Conservation (phyloP, 176 grass and related monocot species). For the Zea luxurians region DNA sequence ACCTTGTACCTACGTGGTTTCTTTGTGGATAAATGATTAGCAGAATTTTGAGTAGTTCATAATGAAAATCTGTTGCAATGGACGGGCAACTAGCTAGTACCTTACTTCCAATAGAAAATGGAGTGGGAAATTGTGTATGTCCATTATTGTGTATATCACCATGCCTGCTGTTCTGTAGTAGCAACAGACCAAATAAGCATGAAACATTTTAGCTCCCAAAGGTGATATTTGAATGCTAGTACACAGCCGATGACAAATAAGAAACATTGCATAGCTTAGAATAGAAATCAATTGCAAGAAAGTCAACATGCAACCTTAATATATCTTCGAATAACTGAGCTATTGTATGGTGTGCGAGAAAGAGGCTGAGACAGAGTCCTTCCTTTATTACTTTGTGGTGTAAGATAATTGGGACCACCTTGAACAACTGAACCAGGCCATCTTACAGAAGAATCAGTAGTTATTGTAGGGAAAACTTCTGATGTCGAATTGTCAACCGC, state of each 20-base stretch:
- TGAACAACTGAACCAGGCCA: constrained; percentile 51
- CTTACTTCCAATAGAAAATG: constrained; percentile 55
- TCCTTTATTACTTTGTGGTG: constrained; percentile 54
- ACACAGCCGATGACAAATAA: neutral
- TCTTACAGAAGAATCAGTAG: constrained; percentile 39
- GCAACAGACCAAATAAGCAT: constrained; percentile 24
- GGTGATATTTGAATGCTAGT: constrained; percentile 3
- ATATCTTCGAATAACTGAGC: constrained; percentile 50
- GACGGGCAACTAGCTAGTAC: constrained; percentile 26
- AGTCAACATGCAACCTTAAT: constrained; percentile 34
- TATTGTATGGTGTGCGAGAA: constrained; percentile 40
- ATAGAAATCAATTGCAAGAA: constrained; percentile 32
- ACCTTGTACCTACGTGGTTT: neutral
- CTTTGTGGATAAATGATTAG: neutral
- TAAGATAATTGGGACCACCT: constrained; percentile 46
- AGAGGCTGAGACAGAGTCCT: constrained; percentile 28
- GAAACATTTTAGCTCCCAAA: neutral
- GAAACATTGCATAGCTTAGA: constrained; percentile 6
- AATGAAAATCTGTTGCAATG: neutral
- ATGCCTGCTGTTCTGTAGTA: constrained; percentile 32
- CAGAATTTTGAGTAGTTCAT: neutral
- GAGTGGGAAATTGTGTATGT: constrained; percentile 29
- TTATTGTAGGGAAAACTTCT: constrained; percentile 25
- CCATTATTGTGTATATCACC: constrained; percentile 31
- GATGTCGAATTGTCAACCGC: constrained; percentile 35